These are phyloP conservation scores for Austropuccinia psidii DNA, from an alignment of 1,284 basidiomycete species.

Conservation along the genomic window DNA sequence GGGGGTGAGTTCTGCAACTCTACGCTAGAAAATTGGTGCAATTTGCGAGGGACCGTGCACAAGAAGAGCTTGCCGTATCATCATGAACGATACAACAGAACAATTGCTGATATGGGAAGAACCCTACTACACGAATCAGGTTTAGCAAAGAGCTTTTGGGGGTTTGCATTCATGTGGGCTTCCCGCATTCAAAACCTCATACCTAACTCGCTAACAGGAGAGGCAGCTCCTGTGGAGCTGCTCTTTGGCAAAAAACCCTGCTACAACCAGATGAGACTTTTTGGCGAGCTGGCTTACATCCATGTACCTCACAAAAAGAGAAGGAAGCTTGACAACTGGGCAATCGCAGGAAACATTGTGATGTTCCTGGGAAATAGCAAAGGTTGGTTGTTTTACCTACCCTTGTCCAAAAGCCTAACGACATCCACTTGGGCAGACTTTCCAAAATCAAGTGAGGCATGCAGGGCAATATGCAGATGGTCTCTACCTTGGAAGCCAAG, in stretches of 20 bases:
- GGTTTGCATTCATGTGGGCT: background rate
- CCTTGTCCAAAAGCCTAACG: background rate
- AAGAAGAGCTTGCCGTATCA: background rate
- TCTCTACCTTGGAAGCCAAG: background rate
- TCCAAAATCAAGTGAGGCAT: too few species aligned
- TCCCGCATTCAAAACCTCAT: background rate
- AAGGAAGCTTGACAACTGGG: background rate
- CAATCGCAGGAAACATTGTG: background rate
- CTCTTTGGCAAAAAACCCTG: background rate
- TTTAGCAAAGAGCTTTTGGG: background rate
- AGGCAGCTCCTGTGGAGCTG: background rate
- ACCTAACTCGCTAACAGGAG: background rate
- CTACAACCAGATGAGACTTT: background rate
- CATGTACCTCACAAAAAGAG: background rate
- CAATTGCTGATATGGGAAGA: background rate
- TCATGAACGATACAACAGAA: slow-evolving; percentile 1
- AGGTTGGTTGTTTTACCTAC: background rate
- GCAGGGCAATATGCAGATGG: too few species aligned
- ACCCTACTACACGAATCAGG: background rate
- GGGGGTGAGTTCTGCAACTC: too few species aligned
- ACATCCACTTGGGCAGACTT: too few species aligned
- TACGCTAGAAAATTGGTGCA: too few species aligned
- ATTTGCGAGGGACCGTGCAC: background rate
- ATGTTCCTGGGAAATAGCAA: background rate
- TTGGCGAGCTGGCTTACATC: background rate